Evolutionary conservation across 1,284 basidiomycete species (phyloP).

Genomic region (Microbotryum silenes-acaulis): DNA sequence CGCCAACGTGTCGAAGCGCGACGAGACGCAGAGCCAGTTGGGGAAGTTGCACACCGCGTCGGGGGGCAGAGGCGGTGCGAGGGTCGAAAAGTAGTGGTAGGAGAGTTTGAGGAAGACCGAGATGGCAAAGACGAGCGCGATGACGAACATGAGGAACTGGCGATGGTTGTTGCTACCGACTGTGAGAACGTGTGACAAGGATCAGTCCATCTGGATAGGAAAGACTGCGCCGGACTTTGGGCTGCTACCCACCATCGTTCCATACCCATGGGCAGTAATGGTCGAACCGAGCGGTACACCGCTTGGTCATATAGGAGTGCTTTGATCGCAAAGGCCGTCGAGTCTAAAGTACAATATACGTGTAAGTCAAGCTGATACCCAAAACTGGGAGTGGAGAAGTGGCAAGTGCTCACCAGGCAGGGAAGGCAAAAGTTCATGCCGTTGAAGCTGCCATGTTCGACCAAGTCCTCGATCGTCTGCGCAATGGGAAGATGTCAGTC

Average conservation of each 20-base stretch:
- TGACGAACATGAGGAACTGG: conserved; percentile 85
- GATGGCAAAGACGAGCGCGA: conserved; percentile 73
- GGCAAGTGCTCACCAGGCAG: conserved; percentile 60
- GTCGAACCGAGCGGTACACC: conserved; percentile 80
- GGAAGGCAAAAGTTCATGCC: conserved; percentile 92
- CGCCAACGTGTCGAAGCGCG: conserved; percentile 67
- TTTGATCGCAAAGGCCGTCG: conserved; percentile 88
- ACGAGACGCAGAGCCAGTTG: conserved; percentile 57
- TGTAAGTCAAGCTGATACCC: not conserved
- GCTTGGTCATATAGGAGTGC: conserved; percentile 86
- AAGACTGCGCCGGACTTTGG: too few species aligned
- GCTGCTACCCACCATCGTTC: conserved; percentile 70
- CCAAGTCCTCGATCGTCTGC: conserved; percentile 80
- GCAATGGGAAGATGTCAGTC: not conserved
- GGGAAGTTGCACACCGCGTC: conserved; percentile 56
- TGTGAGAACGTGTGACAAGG: conserved; percentile 37
- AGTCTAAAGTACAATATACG: conserved; percentile 47
- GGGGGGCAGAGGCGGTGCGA: conserved; percentile 43
- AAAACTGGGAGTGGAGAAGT: not conserved
- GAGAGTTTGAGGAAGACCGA: conserved; percentile 71
- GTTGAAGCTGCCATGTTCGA: conserved; percentile 77
- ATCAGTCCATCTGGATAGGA: too few species aligned
- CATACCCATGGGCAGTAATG: conserved; percentile 99
- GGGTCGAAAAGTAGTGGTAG: conserved; percentile 51
- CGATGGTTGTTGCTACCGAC: conserved; percentile 94